Conservation (phyloP, 495 filamentous ascomycete genomes). For the Talaromyces proteolyticus region DNA sequence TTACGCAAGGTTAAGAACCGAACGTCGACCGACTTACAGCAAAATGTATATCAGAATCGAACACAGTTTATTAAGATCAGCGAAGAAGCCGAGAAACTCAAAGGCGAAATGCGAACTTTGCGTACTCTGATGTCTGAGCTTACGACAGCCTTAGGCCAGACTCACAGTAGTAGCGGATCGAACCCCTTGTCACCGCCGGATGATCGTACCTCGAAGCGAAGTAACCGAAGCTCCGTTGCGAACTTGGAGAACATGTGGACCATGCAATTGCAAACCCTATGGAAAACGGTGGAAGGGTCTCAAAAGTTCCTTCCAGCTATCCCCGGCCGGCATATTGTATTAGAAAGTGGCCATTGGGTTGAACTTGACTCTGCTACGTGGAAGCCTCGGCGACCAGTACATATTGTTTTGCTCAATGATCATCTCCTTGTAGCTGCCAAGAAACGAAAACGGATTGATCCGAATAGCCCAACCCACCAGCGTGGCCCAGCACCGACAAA, state of each 20-base stretch:
- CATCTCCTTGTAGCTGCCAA: slow-evolving; percentile 84
- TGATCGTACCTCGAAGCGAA: slow-evolving; percentile 41
- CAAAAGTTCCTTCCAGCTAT: slow-evolving; percentile 94
- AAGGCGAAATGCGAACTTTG: slow-evolving; percentile 89
- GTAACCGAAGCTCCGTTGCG: slow-evolving; percentile 61
- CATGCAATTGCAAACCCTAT: slow-evolving; percentile 71
- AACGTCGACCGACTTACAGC: slow-evolving; percentile 83
- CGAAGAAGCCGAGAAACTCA: slow-evolving; percentile 97
- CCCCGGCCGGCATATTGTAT: slow-evolving; percentile 83
- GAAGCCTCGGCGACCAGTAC: slow-evolving; percentile 78
- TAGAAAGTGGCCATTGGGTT: slow-evolving; percentile 87
- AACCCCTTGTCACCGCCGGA: slow-evolving; percentile 41
- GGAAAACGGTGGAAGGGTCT: slow-evolving; percentile 92
- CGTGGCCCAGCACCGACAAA: slow-evolving; percentile 62
- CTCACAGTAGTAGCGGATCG: slow-evolving; percentile 42
- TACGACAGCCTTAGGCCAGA: slow-evolving; percentile 68
- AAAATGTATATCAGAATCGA: slow-evolving; percentile 96
- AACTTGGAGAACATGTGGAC: slow-evolving; percentile 96
- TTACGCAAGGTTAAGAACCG: slow-evolving; percentile 75
- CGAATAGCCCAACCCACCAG: slow-evolving; percentile 42
- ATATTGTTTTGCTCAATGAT: slow-evolving; percentile 90
- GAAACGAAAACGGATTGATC: slow-evolving; percentile 83
- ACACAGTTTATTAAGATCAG: slow-evolving; percentile 99
- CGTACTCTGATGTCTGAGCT: slow-evolving; percentile 86
- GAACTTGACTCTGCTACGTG: slow-evolving; percentile 96